Percentiles rank a stretch among this genome's conserved stretches.
Conservation (phyloP, 2,329 filamentous ascomycete genomes). For the Penicillium sp. region DNA sequence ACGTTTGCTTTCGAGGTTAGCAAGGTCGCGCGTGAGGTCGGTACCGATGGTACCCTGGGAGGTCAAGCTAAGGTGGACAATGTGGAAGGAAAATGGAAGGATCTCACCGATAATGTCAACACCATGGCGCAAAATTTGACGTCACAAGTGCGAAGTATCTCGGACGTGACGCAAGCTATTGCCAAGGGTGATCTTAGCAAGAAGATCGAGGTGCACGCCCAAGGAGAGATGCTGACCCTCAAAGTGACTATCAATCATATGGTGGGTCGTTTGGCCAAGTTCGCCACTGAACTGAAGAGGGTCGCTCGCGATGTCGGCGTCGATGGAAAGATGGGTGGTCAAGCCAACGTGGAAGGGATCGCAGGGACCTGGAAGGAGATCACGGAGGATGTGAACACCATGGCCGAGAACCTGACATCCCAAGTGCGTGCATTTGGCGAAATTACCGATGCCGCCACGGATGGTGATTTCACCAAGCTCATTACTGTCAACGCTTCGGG, state of each 20-base stretch:
- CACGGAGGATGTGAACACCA: slow-evolving; percentile 92
- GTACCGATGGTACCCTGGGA: slow-evolving; percentile 61
- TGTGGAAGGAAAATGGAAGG: slow-evolving; percentile 66
- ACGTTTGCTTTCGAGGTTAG: slow-evolving; percentile 65
- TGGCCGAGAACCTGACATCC: slow-evolving; percentile 82
- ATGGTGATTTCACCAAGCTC: slow-evolving; percentile 94
- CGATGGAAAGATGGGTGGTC: slow-evolving; percentile 98
- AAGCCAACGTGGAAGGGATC: slow-evolving; percentile 89
- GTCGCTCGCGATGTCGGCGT: slow-evolving; percentile 96
- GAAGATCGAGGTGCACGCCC: slow-evolving; percentile 91
- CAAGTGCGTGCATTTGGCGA: slow-evolving; percentile 98
- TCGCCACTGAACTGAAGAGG: slow-evolving; percentile 92
- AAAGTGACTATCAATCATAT: slow-evolving; percentile 99
- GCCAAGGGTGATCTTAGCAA: slow-evolving; percentile 94
- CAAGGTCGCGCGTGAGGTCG: slow-evolving; percentile 64
- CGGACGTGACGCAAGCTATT: slow-evolving; percentile 90
- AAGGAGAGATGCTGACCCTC: slow-evolving; percentile 88
- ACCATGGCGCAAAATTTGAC: slow-evolving; percentile 66
- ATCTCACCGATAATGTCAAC: slow-evolving; percentile 66
- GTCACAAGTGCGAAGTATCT: slow-evolving; percentile 78
- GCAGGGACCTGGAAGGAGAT: slow-evolving; percentile 98
- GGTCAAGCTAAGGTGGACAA: slow-evolving; percentile 64
- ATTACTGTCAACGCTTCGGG: slow-evolving; percentile 96
- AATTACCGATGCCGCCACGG: slow-evolving; percentile 95
- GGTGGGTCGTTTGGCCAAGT: slow-evolving; percentile 91